A percentile compares a stretch with the other conserved stretches of the same genome.
Evolutionary conservation across 345 rosid genomes (phyloP).

Genomic region (Triadica sebifera): DNA sequence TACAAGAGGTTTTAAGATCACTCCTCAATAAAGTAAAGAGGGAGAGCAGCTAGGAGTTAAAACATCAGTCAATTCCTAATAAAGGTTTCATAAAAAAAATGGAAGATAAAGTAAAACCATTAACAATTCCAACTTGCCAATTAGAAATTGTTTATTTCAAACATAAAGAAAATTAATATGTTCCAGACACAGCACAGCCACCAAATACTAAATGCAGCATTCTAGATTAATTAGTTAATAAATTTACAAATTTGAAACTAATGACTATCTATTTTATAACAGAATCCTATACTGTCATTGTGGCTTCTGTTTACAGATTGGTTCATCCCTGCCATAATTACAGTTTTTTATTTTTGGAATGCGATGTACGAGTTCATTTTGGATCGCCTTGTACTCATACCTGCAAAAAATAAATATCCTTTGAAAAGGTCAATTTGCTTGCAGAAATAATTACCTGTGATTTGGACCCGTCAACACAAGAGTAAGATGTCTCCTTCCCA

Average conservation of each 20-base stretch:
- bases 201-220: background rate
- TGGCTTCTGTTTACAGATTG: background rate
- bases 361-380: background rate
- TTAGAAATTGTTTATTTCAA: too few relatives aligned
- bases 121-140: too few relatives aligned
- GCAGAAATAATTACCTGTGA: conserved; percentile 6
- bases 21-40: too few relatives aligned
- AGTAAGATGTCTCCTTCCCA: background rate
- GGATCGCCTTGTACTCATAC: background rate
- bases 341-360: background rate
- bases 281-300: background rate
- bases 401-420: background rate
- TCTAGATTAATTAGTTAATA: background rate
- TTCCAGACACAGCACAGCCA: background rate
- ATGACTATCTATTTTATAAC: background rate
- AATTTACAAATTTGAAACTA: background rate
- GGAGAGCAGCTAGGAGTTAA: too few relatives aligned
- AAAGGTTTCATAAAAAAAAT: too few relatives aligned
- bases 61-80: too few relatives aligned
- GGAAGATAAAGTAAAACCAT: too few relatives aligned
- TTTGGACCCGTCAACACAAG: conserved; percentile 11
- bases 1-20: too few relatives aligned
- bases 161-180: background rate
- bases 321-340: background rate
- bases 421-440: conserved; percentile 2